Conservation (phyloP, 2,329 filamentous ascomycete genomes). For the Balansia obtecta region DNA sequence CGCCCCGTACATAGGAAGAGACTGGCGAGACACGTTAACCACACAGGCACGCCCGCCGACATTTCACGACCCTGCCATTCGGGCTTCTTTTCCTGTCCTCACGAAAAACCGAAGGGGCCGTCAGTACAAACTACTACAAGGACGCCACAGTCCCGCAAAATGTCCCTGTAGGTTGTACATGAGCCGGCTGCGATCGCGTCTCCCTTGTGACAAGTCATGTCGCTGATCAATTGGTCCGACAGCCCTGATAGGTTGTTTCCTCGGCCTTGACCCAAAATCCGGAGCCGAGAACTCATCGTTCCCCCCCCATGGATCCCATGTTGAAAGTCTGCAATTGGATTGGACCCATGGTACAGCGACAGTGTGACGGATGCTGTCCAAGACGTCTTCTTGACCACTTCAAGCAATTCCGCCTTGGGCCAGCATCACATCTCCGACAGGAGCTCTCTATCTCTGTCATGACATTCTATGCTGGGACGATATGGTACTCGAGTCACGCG, state of each 20-base stretch:
- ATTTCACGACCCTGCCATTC: not conserved
- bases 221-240: not conserved
- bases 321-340: not conserved
- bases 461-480: not conserved
- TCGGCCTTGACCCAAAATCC: not conserved
- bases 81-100: not conserved
- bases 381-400: not conserved
- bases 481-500: too few relatives aligned
- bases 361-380: not conserved
- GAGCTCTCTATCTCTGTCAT: not conserved
- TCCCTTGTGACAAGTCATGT: not conserved
- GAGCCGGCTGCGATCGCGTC: not conserved
- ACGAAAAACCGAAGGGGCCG: not conserved
- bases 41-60: not conserved
- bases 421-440: not conserved
- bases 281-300: not conserved
- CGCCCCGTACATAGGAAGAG: not conserved
- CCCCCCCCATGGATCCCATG: not conserved
- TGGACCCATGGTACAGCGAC: not conserved
- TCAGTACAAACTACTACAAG: too few relatives aligned
- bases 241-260: not conserved
- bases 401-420: not conserved
- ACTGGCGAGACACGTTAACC: not conserved
- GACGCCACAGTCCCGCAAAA: not conserved
- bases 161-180: not conserved